These are phyloP conservation scores for Tricholoma terreum DNA, from an alignment of 768 basidiomycete species.

Conservation along the genomic window DNA sequence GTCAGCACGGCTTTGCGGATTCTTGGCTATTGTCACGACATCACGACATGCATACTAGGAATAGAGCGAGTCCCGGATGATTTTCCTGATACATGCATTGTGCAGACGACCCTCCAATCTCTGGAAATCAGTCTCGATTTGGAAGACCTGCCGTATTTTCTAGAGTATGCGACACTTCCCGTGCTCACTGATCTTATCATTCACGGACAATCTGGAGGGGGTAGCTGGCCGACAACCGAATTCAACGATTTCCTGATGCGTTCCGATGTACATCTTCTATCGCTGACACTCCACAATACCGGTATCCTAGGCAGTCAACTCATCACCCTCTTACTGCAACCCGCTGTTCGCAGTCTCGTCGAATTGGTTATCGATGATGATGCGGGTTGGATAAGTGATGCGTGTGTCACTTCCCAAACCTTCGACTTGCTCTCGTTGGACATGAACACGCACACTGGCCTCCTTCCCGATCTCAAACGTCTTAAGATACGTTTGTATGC, in stretches of 20 bases:
- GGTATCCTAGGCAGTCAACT: slow-evolving; percentile 29
- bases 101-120: slow-evolving; percentile 23
- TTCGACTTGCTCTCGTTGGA: slow-evolving; percentile 25
- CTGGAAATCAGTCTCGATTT: slow-evolving; percentile 29
- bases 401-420: slow-evolving; percentile 28
- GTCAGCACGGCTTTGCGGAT: slow-evolving; percentile 21
- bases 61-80: slow-evolving; percentile 26
- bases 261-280: slow-evolving; percentile 25
- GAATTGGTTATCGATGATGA: slow-evolving; percentile 32
- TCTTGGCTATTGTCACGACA: slow-evolving; percentile 25
- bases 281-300: slow-evolving; percentile 31
- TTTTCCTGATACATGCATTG: slow-evolving; percentile 17
- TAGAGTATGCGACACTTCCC: slow-evolving; percentile 28
- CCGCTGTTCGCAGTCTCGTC: slow-evolving; percentile 23
- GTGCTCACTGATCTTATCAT: slow-evolving; percentile 23
- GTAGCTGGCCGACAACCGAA: slow-evolving; percentile 31
- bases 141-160: slow-evolving; percentile 26
- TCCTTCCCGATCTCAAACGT: slow-evolving; percentile 27
- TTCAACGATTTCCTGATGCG: slow-evolving; percentile 29
- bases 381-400: slow-evolving; percentile 32
- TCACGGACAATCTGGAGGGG: slow-evolving; percentile 26
- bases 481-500: slow-evolving; percentile 28
- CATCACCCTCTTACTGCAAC: slow-evolving; percentile 25
- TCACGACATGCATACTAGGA: slow-evolving; percentile 26
- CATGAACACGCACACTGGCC: slow-evolving; percentile 1